These are phyloP conservation scores for Rhizopus delemar DNA, from an alignment of 371 early-diverging fungal genomes.

Conservation along the genomic window DNA sequence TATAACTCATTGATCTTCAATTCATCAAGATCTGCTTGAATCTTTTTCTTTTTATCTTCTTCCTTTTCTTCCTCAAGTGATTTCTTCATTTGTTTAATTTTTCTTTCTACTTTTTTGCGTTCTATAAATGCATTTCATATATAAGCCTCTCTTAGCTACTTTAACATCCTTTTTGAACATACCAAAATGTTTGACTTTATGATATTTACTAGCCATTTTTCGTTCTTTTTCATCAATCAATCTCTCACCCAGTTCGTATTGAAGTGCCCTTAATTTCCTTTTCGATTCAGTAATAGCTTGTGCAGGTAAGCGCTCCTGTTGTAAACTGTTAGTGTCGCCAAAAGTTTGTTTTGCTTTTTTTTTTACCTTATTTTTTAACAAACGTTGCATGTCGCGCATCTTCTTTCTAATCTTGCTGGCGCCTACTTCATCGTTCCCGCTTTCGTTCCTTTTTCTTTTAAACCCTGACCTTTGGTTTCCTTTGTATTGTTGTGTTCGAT, in stretches of 20 bases:
- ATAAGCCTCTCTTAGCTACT: background rate
- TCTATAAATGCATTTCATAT: constrained; percentile 19
- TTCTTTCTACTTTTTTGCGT: constrained; percentile 41
- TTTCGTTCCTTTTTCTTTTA: too few relatives aligned
- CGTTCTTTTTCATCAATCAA: constrained; percentile 39
- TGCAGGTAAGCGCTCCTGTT: constrained; percentile 22
- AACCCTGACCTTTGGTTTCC: too few relatives aligned
- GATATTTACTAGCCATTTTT: constrained; percentile 32
- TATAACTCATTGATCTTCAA: constrained; percentile 28
- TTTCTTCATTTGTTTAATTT: constrained; percentile 22
- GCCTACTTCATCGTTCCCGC: background rate
- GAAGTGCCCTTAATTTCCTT: constrained; percentile 33
- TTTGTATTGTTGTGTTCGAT: too few relatives aligned
- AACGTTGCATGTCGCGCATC: constrained; percentile 35
- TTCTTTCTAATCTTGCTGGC: constrained; percentile 36
- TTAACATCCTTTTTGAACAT: constrained; percentile 4
- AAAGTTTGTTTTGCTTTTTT: background rate
- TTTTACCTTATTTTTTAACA: constrained; percentile 18
- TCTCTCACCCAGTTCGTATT: constrained; percentile 39
- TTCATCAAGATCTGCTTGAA: constrained; percentile 23
- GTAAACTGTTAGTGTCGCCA: background rate
- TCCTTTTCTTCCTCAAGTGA: constrained; percentile 22
- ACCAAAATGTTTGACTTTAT: constrained; percentile 44
- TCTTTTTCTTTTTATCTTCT: constrained; percentile 17
- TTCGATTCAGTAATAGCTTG: constrained; percentile 26